These are phyloP conservation scores for Melastoma candidum DNA, from an alignment of 441 rosid species.

Conservation along the genomic window DNA sequence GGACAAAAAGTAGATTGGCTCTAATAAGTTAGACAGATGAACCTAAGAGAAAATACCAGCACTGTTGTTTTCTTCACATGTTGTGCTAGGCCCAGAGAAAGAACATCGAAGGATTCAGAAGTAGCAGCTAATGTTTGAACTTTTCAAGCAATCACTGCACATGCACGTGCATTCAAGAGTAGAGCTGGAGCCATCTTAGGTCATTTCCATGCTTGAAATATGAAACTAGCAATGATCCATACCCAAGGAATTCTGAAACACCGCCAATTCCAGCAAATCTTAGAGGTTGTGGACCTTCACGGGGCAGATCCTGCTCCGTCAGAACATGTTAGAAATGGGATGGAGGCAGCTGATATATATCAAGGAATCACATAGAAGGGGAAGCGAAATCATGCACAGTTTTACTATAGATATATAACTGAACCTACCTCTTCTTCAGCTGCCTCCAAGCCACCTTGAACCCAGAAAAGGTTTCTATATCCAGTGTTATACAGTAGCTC, in stretches of 20 bases:
- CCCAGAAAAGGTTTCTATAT: constrained; percentile 78
- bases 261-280: constrained; percentile 92
- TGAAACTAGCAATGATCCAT: constrained; percentile 17
- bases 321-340: constrained; percentile 12
- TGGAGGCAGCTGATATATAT: constrained; percentile 4
- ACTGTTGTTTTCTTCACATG: background rate
- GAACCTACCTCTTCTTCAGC: constrained; percentile 72
- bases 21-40: background rate
- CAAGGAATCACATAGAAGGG: background rate
- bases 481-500: constrained; percentile 69
- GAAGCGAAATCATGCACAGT: background rate
- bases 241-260: constrained; percentile 89
- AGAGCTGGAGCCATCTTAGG: too few relatives aligned
- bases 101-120: too few relatives aligned
- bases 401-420: constrained; percentile 11
- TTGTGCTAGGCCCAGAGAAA: too few relatives aligned
- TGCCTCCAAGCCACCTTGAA: constrained; percentile 83
- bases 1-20: constrained; percentile 6
- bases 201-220: too few relatives aligned
- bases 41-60: background rate
- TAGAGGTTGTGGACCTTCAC: constrained; percentile 74
- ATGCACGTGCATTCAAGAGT: too few relatives aligned
- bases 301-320: constrained; percentile 55
- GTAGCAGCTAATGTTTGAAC: too few relatives aligned
- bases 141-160: too few relatives aligned